Conservation (phyloP, 305 asterid species). For the Rubia tinctorum region DNA sequence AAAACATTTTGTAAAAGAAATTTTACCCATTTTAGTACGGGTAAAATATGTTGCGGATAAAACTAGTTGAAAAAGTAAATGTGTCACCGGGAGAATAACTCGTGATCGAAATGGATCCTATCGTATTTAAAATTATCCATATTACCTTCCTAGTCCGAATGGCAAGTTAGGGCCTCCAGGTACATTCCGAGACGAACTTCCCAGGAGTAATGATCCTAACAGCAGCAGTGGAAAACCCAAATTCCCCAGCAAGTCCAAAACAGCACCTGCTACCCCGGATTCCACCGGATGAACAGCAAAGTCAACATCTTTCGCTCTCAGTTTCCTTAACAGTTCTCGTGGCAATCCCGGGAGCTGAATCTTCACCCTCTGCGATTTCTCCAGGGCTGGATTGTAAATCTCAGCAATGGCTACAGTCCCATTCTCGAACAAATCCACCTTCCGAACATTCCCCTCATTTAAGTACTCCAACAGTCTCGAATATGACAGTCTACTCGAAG, state of each 20-base stretch:
- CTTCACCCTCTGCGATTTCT: slow-evolving; percentile 57
- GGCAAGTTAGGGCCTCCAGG: slow-evolving; percentile 69
- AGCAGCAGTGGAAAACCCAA: slow-evolving; percentile 58
- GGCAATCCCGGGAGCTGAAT: slow-evolving; percentile 72
- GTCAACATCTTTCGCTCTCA: slow-evolving; percentile 51
- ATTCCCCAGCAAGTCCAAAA: slow-evolving; percentile 56
- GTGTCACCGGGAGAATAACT: no score
- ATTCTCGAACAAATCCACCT: slow-evolving; percentile 61
- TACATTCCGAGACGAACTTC: slow-evolving; percentile 32
- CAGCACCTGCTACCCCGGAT: slow-evolving; percentile 18
- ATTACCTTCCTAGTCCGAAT: slow-evolving; percentile 64
- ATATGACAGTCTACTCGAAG: slow-evolving; percentile 64
- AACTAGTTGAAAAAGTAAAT: no score
- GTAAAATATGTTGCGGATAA: no score
- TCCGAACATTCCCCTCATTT: slow-evolving; percentile 49
- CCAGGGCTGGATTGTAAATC: slow-evolving; percentile 44
- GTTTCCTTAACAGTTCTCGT: slow-evolving; percentile 45
- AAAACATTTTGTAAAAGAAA: no score
- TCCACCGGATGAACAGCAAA: slow-evolving; percentile 56
- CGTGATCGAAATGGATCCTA: no score
- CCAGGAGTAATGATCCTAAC: slow-evolving; percentile 40
- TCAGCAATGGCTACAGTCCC: slow-evolving; percentile 61
- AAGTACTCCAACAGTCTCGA: slow-evolving; percentile 59
- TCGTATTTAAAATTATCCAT: no score
- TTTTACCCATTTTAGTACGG: no score